These are phyloP conservation scores for Penicillium steckii DNA, from an alignment of 495 filamentous ascomycete genomes.

Conservation along the genomic window DNA sequence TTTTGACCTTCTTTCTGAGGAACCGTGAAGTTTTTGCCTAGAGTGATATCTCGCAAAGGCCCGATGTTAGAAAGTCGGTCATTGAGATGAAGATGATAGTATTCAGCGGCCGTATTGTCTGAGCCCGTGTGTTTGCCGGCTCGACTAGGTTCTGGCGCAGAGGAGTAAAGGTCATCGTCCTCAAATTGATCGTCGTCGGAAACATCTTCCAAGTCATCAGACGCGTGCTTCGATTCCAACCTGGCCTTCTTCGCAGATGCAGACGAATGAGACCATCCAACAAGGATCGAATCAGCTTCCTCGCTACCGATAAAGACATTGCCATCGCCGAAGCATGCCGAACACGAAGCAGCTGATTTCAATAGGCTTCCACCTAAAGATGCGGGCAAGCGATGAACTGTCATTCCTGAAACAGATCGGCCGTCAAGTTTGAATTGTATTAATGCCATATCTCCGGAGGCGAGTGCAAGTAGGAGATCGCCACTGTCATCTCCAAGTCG, in stretches of 20 bases:
- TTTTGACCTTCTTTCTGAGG: slow-evolving; percentile 29
- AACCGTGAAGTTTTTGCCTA: slow-evolving; percentile 48
- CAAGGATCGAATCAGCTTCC: slow-evolving; percentile 74
- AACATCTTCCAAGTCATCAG: slow-evolving; percentile 38
- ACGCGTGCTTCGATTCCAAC: slow-evolving; percentile 49
- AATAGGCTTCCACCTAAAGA: slow-evolving; percentile 62
- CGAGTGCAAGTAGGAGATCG: slow-evolving; percentile 81
- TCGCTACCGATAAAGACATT: slow-evolving; percentile 84
- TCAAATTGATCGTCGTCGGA: slow-evolving; percentile 56
- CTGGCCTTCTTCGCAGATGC: slow-evolving; percentile 42
- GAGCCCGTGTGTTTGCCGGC: slow-evolving; percentile 17
- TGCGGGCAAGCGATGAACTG: slow-evolving; percentile 57
- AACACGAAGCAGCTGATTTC: slow-evolving; percentile 63
- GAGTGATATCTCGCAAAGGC: slow-evolving; percentile 69
- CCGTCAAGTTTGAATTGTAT: slow-evolving; percentile 87
- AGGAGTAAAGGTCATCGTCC: slow-evolving; percentile 68
- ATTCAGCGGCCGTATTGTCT: slow-evolving; percentile 40
- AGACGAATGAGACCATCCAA: slow-evolving; percentile 72
- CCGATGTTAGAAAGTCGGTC: slow-evolving; percentile 76
- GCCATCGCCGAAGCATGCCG: slow-evolving; percentile 64
- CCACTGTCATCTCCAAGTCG: slow-evolving; percentile 69
- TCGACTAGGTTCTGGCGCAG: slow-evolving; percentile 33
- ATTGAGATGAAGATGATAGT: slow-evolving; percentile 71
- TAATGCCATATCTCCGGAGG: slow-evolving; percentile 70
- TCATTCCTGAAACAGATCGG: slow-evolving; percentile 85